A percentile compares a stretch with the other conserved stretches of the same genome.
Conservation (phyloP, 2,329 filamentous ascomycete genomes). For the Paecilomyces sp. region DNA sequence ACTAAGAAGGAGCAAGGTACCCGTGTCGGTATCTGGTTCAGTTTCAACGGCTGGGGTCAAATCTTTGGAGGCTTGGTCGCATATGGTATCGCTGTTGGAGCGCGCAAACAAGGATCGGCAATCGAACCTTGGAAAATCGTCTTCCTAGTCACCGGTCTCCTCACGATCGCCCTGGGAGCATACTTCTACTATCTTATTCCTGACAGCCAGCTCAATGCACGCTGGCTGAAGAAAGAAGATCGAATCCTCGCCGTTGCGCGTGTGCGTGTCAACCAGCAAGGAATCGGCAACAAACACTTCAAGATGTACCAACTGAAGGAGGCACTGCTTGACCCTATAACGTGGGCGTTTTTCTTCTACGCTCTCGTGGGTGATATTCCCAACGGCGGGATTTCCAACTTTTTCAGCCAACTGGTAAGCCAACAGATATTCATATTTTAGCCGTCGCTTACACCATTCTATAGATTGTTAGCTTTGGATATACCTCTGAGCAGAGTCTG, state of each 20-base stretch:
- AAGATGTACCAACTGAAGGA: constrained; percentile 60
- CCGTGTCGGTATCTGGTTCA: constrained; percentile 61
- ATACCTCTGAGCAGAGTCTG: constrained; percentile 54
- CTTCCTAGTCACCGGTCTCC: constrained; percentile 47
- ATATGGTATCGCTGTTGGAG: constrained; percentile 56
- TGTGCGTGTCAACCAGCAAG: constrained; percentile 67
- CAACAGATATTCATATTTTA: constrained; percentile 23
- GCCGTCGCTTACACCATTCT: not conserved
- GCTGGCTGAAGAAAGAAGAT: constrained; percentile 60
- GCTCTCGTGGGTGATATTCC: constrained; percentile 52
- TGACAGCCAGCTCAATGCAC: constrained; percentile 54
- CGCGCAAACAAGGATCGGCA: constrained; percentile 46
- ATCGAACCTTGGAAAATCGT: constrained; percentile 62
- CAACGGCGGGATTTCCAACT: constrained; percentile 54
- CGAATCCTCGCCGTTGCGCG: constrained; percentile 62
- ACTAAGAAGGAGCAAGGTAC: constrained; percentile 61
- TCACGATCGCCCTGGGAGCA: constrained; percentile 43
- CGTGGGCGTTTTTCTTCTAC: constrained; percentile 55
- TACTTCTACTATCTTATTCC: constrained; percentile 49
- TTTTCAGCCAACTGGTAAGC: constrained; percentile 50
- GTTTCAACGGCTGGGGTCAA: constrained; percentile 58
- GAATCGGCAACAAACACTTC: constrained; percentile 63
- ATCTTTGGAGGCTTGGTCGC: constrained; percentile 57
- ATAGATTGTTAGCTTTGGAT: constrained; percentile 56
- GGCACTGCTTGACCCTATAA: constrained; percentile 50